phyloP scores from a whole-genome alignment of 306 rosid species.

The Erythrophleum fordii region DNA sequence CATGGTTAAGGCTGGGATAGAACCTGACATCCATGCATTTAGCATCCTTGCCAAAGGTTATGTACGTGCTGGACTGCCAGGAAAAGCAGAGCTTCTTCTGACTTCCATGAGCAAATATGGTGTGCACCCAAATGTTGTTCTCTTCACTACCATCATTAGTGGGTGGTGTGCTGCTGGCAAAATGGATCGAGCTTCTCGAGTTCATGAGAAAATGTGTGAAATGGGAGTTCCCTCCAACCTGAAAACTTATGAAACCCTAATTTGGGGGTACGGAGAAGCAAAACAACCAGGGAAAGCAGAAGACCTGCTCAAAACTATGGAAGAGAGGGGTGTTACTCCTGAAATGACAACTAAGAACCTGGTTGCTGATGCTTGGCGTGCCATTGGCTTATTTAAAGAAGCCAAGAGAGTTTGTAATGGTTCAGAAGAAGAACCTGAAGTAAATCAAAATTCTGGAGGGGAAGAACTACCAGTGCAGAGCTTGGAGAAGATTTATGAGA shows the following conservation, averaged over 20 bases:
- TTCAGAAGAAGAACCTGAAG: conserved; percentile 50
- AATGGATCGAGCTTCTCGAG: conserved; percentile 74
- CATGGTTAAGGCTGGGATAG: conserved; percentile 78
- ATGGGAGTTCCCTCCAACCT: conserved; percentile 65
- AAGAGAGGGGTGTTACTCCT: conserved; percentile 67
- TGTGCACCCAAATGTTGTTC: conserved; percentile 82
- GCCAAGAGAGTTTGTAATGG: conserved; percentile 61
- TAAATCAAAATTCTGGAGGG: conserved; percentile 21
- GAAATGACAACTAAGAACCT: conserved; percentile 66
- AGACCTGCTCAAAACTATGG: conserved; percentile 73
- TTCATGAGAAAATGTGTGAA: conserved; percentile 65
- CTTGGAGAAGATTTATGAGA: conserved; percentile 48
- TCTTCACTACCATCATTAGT: conserved; percentile 92
- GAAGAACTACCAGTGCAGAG: conserved; percentile 46
- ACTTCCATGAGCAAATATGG: conserved; percentile 66
- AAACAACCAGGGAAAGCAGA: conserved; percentile 94
- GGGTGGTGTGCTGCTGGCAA: conserved; percentile 88
- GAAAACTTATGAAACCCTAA: conserved; percentile 89
- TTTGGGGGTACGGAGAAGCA: conserved; percentile 97
- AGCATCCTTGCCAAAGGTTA: conserved; percentile 97
- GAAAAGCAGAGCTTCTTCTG: conserved; percentile 75
- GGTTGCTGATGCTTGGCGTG: conserved; percentile 86
- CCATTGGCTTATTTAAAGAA: conserved; percentile 65
- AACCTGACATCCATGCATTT: conserved; percentile 84
- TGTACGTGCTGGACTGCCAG: conserved; percentile 78